Percentiles rank a stretch among this genome's conserved stretches.
Evolutionary conservation across 2,329 filamentous ascomycete genomes (phyloP).

Genomic region (Penicillium sp.): DNA sequence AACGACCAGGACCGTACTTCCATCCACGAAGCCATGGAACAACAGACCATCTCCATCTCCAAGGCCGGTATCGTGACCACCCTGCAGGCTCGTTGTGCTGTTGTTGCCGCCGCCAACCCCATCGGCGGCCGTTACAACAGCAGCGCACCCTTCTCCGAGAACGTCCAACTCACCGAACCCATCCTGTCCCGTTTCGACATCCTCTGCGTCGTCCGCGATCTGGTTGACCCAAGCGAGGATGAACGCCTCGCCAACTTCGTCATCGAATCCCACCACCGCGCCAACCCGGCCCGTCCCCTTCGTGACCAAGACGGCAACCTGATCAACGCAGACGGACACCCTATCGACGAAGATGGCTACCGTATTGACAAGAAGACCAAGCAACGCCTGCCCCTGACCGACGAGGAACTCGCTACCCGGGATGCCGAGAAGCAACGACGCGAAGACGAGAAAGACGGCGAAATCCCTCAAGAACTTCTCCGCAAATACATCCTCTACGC

Average conservation of each 20-base stretch:
- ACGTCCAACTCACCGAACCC: slow-evolving; percentile 92
- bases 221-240: slow-evolving; percentile 83
- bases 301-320: slow-evolving; percentile 39
- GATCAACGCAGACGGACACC: slow-evolving; percentile 39
- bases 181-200: slow-evolving; percentile 98
- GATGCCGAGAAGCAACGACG: slow-evolving; percentile 36
- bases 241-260: slow-evolving; percentile 91
- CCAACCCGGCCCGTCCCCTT: slow-evolving; percentile 59
- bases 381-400: too few relatives aligned
- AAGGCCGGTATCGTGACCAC: slow-evolving; percentile 98
- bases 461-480: slow-evolving; percentile 82
- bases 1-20: slow-evolving; percentile 92
- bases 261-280: slow-evolving; percentile 83
- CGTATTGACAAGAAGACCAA: slow-evolving; percentile 44
- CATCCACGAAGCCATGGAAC: slow-evolving; percentile 99
- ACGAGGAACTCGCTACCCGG: slow-evolving; percentile 33
- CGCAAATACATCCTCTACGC: slow-evolving; percentile 97
- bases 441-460: slow-evolving; percentile 51
- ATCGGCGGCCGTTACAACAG: slow-evolving; percentile 94
- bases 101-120: slow-evolving; percentile 93
- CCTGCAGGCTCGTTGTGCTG: slow-evolving; percentile 86
- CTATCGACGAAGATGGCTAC: slow-evolving; percentile 55
- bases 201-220: slow-evolving; percentile 88
- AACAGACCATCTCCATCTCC: slow-evolving; percentile 97
- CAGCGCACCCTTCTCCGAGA: slow-evolving; percentile 88